Base-by-base conservation (phyloP, 1,284 basidiomycete genomes). In the Rhodotorula sp. region DNA sequence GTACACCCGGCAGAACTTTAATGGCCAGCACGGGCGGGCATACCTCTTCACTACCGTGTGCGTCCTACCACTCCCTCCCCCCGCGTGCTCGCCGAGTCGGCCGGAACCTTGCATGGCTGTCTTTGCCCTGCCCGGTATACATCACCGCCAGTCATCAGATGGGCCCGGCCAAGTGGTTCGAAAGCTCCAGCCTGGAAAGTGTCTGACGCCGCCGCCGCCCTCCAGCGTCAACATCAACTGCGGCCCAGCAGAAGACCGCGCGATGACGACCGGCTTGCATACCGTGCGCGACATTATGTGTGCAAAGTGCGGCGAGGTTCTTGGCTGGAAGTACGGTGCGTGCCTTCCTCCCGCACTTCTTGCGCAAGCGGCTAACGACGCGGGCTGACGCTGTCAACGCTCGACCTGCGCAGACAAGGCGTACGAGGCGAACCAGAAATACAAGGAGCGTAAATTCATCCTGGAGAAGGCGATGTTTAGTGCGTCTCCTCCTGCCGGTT, bases 361-460 rank as follows among this genome's bases (percentile, higher is more conserved):
- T 46, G 51, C 51, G 37, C 54, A n/a, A 41, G 41, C 15, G 41
- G 62, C 8, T 41, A 54, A n/a, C 41, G 10, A 6, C 62, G 41
- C 29, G 27, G 1, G 7, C 34, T 36, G 36, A 37, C 54, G 15
- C 15, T 32, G 21, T 29, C 19, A 32, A 0, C 3, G 6, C 32
- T 12, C 2, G 0, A 3, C 25, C 39, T 22, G 19, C 22, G 79
- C 97, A 95, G 95, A 97, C 82, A 87, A 88, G 68, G 96, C 96
- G 12, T 97, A 90, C 81, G 94, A 97, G 80, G 80, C 85, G 15
- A 86, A 88, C 22, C 95, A 99, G 85, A 94, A 92, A 82, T 99
- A 99, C 87, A 99, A 99, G 82, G 96, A 99, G 84, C 94, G 94
- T 81, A 95, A 95, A 84, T 97, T 88, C 82, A 98, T 99, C 81